phyloP scores from a whole-genome alignment of 208 protist species.

The Crithidia brevicula region DNA sequence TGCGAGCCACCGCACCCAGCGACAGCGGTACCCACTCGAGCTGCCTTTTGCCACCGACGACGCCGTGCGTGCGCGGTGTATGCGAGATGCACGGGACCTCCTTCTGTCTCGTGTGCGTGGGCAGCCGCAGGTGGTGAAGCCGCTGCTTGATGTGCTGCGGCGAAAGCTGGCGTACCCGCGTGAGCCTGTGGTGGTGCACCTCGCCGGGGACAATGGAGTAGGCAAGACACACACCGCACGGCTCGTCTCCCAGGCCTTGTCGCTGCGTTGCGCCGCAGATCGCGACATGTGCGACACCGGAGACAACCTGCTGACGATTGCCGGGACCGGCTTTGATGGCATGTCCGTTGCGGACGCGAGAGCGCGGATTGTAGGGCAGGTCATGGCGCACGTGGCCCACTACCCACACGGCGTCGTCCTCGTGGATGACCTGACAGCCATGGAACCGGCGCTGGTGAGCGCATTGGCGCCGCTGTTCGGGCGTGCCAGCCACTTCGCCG shows the following conservation, averaged over 20 bases:
- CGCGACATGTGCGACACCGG: slow-evolving; percentile 56
- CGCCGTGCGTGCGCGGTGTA: slow-evolving; percentile 37
- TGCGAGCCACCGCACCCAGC: slow-evolving; percentile 11
- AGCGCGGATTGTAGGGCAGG: slow-evolving; percentile 46
- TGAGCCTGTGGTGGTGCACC: slow-evolving; percentile 77
- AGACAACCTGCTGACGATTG: slow-evolving; percentile 69
- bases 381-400: slow-evolving; percentile 45
- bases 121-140: slow-evolving; percentile 55
- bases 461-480: slow-evolving; percentile 76
- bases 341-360: slow-evolving; percentile 32
- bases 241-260: slow-evolving; percentile 69
- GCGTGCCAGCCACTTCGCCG: slow-evolving; percentile 58
- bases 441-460: slow-evolving; percentile 57
- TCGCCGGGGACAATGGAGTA: slow-evolving; percentile 84
- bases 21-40: slow-evolving; percentile 40
- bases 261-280: slow-evolving; percentile 41
- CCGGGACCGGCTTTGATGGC: slow-evolving; percentile 64
- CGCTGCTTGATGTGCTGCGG: slow-evolving; percentile 52
- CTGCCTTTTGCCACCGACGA: slow-evolving; percentile 58
- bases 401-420: slow-evolving; percentile 85
- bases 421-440: slow-evolving; percentile 74
- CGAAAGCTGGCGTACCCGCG: slow-evolving; percentile 60
- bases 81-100: slow-evolving; percentile 51
- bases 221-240: slow-evolving; percentile 80
- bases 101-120: slow-evolving; percentile 52